Conservation (phyloP, 352 stramenopile genomes). For the Thraustochytrium sp. region DNA sequence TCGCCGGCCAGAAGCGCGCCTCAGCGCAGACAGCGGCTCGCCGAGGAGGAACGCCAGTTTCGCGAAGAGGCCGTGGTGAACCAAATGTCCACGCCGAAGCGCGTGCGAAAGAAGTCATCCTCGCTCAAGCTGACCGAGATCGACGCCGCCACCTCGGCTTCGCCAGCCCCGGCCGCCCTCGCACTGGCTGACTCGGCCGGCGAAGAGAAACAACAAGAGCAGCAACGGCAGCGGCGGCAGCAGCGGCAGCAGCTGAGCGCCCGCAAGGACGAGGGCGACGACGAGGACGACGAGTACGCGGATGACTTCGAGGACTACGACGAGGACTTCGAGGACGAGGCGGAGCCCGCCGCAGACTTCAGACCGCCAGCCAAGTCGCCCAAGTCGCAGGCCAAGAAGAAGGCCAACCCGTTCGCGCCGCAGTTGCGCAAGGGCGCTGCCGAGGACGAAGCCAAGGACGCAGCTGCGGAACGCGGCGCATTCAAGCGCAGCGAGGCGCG, state of each 20-base stretch:
- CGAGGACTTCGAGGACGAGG: constrained; percentile 33
- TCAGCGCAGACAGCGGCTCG: background rate
- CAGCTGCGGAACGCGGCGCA: background rate
- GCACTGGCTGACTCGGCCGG: too few relatives aligned
- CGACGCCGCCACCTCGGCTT: background rate
- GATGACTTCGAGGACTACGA: constrained; percentile 37
- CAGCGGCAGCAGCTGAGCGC: background rate
- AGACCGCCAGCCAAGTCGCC: background rate
- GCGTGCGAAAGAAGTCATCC: background rate
- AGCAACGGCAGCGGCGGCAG: background rate
- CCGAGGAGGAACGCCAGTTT: background rate
- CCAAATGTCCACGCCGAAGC: background rate
- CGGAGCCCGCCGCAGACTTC: background rate
- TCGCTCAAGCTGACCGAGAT: background rate
- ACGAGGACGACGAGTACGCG: background rate
- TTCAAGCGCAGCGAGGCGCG: background rate
- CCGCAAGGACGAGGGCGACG: background rate
- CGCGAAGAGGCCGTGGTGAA: background rate
- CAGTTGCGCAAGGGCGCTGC: background rate
- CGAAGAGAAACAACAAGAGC: background rate
- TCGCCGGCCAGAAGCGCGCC: background rate
- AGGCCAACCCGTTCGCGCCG: constrained; percentile 11
- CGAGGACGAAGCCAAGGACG: background rate
- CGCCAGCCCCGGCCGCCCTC: too few relatives aligned
- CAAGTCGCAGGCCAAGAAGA: constrained; percentile 3